phyloP scores from a whole-genome alignment of 257 asterid species.

The Solanum medicagineum region DNA sequence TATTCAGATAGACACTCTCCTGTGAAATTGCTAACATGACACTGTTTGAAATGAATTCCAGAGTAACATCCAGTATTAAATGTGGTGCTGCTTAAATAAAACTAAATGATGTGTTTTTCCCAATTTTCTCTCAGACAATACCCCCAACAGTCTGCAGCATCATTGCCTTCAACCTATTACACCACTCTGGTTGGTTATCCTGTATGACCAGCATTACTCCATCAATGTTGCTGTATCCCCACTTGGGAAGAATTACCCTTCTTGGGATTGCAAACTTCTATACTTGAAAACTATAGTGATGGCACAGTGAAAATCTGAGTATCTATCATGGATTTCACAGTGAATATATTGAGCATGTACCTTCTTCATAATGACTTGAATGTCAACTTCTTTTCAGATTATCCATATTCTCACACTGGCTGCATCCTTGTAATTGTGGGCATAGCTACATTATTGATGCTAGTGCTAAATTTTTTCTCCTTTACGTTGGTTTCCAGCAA shows the following conservation, averaged over 20 bases:
- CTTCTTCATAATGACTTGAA: no score
- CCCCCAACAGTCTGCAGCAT: background rate
- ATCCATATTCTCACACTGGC: no score
- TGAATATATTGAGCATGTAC: no score
- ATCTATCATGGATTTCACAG: no score
- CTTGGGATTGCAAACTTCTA: background rate
- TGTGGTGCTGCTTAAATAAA: no score
- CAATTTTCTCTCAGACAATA: background rate
- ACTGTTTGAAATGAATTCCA: background rate
- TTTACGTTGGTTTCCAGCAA: no score
- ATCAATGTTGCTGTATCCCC: background rate
- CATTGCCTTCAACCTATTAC: background rate
- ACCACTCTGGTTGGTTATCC: background rate
- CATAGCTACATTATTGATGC: no score
- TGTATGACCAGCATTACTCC: background rate
- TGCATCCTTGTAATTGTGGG: no score
- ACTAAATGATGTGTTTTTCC: background rate
- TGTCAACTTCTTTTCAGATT: no score
- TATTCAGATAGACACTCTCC: background rate
- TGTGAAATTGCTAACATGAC: background rate
- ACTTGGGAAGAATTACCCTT: background rate
- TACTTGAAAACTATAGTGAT: background rate
- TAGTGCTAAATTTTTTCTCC: no score
- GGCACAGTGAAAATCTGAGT: background rate
- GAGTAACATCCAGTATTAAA: background rate